These are phyloP conservation scores for Penicillium arizonense DNA, from an alignment of 495 filamentous ascomycete genomes.

Conservation along the genomic window DNA sequence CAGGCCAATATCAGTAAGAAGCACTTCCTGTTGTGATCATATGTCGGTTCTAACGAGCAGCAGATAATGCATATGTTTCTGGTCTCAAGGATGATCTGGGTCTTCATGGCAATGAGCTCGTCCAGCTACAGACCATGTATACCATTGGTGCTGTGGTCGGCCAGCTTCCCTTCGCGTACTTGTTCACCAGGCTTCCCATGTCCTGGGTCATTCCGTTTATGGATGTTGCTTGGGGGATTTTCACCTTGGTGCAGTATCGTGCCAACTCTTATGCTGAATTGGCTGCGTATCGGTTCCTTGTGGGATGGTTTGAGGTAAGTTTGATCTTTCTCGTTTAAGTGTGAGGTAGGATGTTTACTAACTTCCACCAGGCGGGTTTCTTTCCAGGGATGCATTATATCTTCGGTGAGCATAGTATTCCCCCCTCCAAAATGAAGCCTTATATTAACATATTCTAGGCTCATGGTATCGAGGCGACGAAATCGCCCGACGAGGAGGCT, in stretches of 20 bases:
- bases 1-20: conserved; percentile 35
- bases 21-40: no score
- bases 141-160: conserved; percentile 50
- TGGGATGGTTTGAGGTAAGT: conserved; percentile 75
- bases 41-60: neutral
- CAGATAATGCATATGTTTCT: conserved; percentile 31
- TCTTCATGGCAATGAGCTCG: conserved; percentile 47
- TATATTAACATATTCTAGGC: conserved; percentile 29
- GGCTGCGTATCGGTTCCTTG: conserved; percentile 71
- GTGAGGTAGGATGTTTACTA: conserved; percentile 3
- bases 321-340: neutral
- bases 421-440: conserved; percentile 41
- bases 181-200: conserved; percentile 51
- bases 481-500: conserved; percentile 43
- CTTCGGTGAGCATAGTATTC: conserved; percentile 45
- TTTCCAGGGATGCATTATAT: conserved; percentile 48
- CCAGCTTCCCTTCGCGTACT: conserved; percentile 49
- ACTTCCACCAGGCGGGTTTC: conserved; percentile 30
- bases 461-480: conserved; percentile 42
- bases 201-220: conserved; percentile 43
- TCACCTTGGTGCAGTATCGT: conserved; percentile 46
- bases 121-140: conserved; percentile 48
- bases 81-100: conserved; percentile 25
- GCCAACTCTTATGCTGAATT: conserved; percentile 31
- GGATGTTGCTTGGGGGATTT: conserved; percentile 46